Evolutionary conservation across 1,139 yeast genomes (phyloP).

Genomic region (Blastobotrys arbuscula): DNA sequence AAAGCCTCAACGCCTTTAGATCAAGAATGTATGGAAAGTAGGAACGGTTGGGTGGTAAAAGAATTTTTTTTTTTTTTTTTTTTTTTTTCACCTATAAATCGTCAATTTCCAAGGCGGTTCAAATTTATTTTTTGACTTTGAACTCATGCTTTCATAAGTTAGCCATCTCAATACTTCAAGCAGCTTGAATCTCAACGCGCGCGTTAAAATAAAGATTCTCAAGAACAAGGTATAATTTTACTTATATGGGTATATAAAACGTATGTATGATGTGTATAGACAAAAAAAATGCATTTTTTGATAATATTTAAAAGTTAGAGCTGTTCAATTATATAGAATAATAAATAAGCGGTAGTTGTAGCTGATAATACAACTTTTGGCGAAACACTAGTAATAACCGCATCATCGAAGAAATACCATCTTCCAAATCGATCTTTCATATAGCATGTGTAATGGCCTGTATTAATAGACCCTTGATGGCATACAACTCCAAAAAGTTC

Average conservation of each 20-base stretch:
- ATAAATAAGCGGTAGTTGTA: constrained; percentile 65
- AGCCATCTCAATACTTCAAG: too few relatives aligned
- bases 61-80: neutral
- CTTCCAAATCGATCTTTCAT: constrained; percentile 61
- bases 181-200: too few relatives aligned
- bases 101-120: neutral
- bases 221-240: too few relatives aligned
- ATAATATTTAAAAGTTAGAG: neutral
- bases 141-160: too few relatives aligned
- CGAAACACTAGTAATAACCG: constrained; percentile 64
- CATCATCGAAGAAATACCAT: constrained; percentile 92
- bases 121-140: too few relatives aligned
- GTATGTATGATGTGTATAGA: too few relatives aligned
- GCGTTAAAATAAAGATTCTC: too few relatives aligned
- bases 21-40: too few relatives aligned
- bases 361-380: constrained; percentile 54
- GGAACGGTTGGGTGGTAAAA: too few relatives aligned
- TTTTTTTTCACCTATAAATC: neutral
- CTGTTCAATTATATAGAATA: constrained; percentile 63
- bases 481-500: constrained; percentile 83
- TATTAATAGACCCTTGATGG: constrained; percentile 87
- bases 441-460: constrained; percentile 88
- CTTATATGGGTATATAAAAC: too few relatives aligned
- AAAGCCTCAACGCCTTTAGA: too few relatives aligned
- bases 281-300: too few relatives aligned